phyloP scores from a whole-genome alignment of 257 asterid species.

The Solanum verrucosum region DNA sequence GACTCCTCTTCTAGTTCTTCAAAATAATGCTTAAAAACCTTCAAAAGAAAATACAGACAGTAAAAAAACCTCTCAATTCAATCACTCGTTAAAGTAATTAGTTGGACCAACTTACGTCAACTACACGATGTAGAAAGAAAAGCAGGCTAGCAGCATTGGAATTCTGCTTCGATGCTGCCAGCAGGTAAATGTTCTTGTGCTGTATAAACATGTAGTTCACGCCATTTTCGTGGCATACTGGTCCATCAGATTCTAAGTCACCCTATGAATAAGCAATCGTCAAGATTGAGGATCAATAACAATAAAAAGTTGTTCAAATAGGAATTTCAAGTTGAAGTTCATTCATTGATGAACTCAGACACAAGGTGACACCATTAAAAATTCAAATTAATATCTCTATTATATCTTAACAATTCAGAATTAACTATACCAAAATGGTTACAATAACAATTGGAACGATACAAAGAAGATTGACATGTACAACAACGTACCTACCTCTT shows the following conservation, averaged over 20 bases:
- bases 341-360: not conserved
- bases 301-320: not conserved
- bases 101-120: conserved; percentile 59
- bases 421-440: not conserved
- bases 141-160: conserved; percentile 98
- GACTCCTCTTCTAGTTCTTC: conserved; percentile 99
- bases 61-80: not conserved
- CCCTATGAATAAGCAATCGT: conserved; percentile 31
- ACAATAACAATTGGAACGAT: not conserved
- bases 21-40: conserved; percentile 97
- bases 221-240: conserved; percentile 79
- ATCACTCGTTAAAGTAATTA: conserved; percentile 1
- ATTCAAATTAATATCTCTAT: not conserved
- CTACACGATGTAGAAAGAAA: conserved; percentile 89
- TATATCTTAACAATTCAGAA: not conserved
- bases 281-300: not conserved
- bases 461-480: not conserved
- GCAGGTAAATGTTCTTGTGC: conserved; percentile 90
- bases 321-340: not conserved
- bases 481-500: conserved; percentile 38
- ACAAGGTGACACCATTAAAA: not conserved
- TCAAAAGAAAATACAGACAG: not conserved
- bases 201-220: conserved; percentile 92
- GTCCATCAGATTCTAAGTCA: conserved; percentile 67
- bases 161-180: conserved; percentile 97